Evolutionary conservation across 495 filamentous ascomycete species (phyloP), one percentile per base, ranked within the genome.

Genomic region (Delitschia confertaspora): DNA sequence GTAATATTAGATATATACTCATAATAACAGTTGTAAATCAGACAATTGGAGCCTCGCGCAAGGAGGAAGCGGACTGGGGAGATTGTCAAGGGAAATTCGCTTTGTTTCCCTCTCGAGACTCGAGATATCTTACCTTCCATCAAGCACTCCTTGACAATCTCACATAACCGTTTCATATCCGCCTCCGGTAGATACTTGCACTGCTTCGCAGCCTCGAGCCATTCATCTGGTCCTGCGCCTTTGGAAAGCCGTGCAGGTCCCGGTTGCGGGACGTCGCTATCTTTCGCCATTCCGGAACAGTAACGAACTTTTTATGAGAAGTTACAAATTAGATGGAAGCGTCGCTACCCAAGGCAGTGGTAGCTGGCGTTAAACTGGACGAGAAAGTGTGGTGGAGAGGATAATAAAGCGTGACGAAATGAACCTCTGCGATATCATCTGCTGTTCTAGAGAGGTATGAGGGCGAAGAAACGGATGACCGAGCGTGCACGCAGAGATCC

Each of bases 111-210:
- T n/a, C 8, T 6, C 4, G 25, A 14, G 20, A 24, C 33, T 20
- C 31, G 23, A 40, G 30, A 47, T 2, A 32, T 48, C 72, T 56
- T 60, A 87, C 85, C 84, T 72, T 98, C 93, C 89, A 98, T 96
- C 56, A 96, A 71, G 47, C 80, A 88, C 65, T 96, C 93, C 70
- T 98, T 98, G 47, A 95, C 89, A 47, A 93, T 93, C 69, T 98
- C 91, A 65, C 91, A 98, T 13, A 98, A 73, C 62, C 93, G 83
- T 69, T 98, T 98, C 91, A 98, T 98, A 56, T 88, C 86, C 29
- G 78, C 66, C 66, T 98, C 91, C 4, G 89, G 88, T 13, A 98
- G 75, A 61, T 95, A 95, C 60, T 93, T 88, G 72, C 93, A 96
- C 59, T 88, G 82, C 63, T 93, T 94, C 27, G 91, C 91, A 55